Evolutionary conservation across 2,329 filamentous ascomycete species (phyloP).

Genomic region (Ophiostoma sp.): DNA sequence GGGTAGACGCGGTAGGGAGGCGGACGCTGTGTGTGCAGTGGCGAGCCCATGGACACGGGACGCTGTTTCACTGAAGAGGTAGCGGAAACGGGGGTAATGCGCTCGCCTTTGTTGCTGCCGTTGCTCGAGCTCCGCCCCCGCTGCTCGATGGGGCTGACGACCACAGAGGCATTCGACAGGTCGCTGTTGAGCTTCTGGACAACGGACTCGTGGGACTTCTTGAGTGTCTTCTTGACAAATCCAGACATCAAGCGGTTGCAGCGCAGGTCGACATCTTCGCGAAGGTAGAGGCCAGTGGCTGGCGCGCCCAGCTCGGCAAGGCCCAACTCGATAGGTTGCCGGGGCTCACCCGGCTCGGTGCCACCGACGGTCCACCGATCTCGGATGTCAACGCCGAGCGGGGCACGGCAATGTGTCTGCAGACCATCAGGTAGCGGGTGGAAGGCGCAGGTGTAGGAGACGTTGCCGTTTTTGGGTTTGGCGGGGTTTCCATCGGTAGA

Average conservation of each 20-base stretch:
- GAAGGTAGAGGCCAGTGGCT: conserved; percentile 69
- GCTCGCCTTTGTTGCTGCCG: background rate
- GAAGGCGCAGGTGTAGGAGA: conserved; percentile 80
- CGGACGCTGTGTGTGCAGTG: background rate
- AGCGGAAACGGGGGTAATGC: background rate
- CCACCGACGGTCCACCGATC: conserved; percentile 77
- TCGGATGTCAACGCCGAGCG: conserved; percentile 75
- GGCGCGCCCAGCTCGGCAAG: conserved; percentile 58
- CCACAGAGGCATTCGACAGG: background rate
- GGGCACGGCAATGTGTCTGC: conserved; percentile 81
- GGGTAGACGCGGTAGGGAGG: background rate
- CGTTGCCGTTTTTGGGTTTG: conserved; percentile 61
- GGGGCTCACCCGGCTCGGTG: conserved; percentile 67
- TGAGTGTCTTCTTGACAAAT: conserved; percentile 82
- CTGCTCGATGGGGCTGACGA: background rate
- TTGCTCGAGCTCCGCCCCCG: background rate
- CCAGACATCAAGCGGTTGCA: conserved; percentile 74
- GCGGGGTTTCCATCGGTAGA: conserved; percentile 39
- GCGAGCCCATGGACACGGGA: background rate
- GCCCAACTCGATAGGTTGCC: conserved; percentile 65
- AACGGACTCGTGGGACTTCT: conserved; percentile 70
- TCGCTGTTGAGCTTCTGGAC: conserved; percentile 49
- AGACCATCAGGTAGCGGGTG: conserved; percentile 71
- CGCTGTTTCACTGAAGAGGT: background rate
- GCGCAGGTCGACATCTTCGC: conserved; percentile 82